Base-by-base conservation (phyloP, 2,329 filamentous ascomycete genomes). In the Boeremia exigua region DNA sequence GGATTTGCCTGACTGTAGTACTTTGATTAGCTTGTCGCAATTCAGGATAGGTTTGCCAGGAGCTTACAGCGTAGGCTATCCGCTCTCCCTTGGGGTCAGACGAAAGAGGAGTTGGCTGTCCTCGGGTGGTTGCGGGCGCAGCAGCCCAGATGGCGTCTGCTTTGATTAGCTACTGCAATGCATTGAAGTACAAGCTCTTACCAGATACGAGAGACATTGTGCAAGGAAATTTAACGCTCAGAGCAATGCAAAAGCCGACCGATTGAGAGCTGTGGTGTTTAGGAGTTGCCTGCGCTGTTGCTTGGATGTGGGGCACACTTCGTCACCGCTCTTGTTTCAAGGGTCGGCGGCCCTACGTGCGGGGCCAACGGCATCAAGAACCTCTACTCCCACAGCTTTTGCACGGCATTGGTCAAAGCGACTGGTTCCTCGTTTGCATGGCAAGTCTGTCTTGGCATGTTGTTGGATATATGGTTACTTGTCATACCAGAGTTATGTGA, bases 61-160 rank as follows among this genome's bases (percentile, higher is more conserved):
- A n/a, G 52, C 88, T 76, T 82, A 96, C 92, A 58, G 94, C 92
- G 77, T 99, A 99, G 56, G 92, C 90, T 78, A 99, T 88, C 63
- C 91, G 86, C 79, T 97, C 89, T 63, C 95, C 94, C 77, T 96
- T 96, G 60, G 88, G 79, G 76, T 98, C 94, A 38, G 87, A 85
- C 33, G 92, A 96, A 45, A 99, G 87, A 72, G 91, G 91, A 11
- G 94, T 97, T 56, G 94, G 89, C 74, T 93, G 89, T 56, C 93
- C 94, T 64, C 95, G 87, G 53, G 86, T 87, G 27, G 94, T 97
- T 52, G 86, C 87, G 49, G 95, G 95, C 61, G 89, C 86, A 28
- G 95, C 89, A 40, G 93, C 95, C 77, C 96, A 89, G 69, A 96
- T 94, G 75, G 83, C 82, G 61, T 86, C 86, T 88, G 67, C 43